phyloP scores from a whole-genome alignment of 345 rosid species.

The Corchorus olitorius region DNA sequence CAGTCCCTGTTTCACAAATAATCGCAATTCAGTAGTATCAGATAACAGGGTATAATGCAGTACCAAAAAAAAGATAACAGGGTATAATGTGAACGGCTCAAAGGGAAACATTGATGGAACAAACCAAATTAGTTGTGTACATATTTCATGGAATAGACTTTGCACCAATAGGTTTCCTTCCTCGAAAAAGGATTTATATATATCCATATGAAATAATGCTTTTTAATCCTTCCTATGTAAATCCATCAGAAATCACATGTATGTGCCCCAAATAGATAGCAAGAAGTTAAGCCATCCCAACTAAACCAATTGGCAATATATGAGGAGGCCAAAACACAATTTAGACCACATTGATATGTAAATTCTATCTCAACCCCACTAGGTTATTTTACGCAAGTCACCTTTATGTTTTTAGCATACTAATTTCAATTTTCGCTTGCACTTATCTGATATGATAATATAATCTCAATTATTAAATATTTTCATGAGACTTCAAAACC shows the following conservation, averaged over 20 bases:
- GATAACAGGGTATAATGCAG: neutral
- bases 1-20: conserved; percentile 54
- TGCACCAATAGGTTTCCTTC: too few relatives aligned
- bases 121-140: neutral
- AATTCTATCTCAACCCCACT: neutral
- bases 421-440: neutral
- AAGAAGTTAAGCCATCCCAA: neutral
- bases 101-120: neutral
- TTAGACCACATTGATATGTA: neutral
- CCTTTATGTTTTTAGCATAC: neutral
- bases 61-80: too few relatives aligned
- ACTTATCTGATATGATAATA: neutral
- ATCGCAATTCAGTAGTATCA: conserved; percentile 5
- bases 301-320: neutral
- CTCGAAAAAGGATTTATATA: neutral
- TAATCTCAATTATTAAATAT: neutral
- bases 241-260: neutral
- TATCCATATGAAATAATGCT: neutral
- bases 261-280: neutral
- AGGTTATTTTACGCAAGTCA: neutral
- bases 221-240: neutral
- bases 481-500: too few relatives aligned
- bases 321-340: neutral
- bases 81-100: neutral
- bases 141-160: neutral